These are phyloP conservation scores for Pachysandra terminalis DNA, from an alignment of 164 flowering plant species.

Conservation along the genomic window DNA sequence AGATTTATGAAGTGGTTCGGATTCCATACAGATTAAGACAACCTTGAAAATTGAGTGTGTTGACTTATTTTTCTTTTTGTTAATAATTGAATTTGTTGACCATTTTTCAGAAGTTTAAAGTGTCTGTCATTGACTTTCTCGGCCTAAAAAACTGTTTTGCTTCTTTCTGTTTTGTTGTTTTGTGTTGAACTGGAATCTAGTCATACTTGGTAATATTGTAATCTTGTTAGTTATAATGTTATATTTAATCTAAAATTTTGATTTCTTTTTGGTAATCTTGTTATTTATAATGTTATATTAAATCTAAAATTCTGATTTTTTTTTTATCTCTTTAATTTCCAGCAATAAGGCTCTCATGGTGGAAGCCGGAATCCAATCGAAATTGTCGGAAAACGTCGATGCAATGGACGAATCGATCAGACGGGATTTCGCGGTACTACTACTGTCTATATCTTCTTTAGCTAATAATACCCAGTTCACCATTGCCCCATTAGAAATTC, in stretches of 20 bases:
- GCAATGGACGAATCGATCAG: constrained; percentile 17
- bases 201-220: no score
- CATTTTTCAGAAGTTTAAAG: no score
- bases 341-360: constrained; percentile 87
- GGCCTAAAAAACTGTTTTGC: no score
- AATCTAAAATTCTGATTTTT: not conserved
- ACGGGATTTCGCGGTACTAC: constrained; percentile 24
- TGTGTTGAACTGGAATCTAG: no score
- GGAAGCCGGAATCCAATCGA: constrained; percentile 66
- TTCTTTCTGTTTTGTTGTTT: no score
- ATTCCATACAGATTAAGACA: constrained; percentile 22
- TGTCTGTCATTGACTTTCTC: constrained; percentile 5
- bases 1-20: constrained; percentile 18
- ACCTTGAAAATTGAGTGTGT: constrained; percentile 8
- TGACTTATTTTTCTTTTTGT: constrained; percentile 10
- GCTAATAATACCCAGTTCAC: constrained; percentile 40
- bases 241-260: no score
- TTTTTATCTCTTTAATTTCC: constrained; percentile 17
- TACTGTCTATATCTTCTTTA: constrained; percentile 49
- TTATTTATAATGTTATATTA: no score
- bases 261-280: no score
- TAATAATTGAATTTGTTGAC: no score
- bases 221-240: no score
- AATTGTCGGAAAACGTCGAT: not conserved
- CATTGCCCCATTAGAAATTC: constrained; percentile 28